phyloP scores from a whole-genome alignment of 495 filamentous ascomycete genomes.

The Baudoinia panamericana region DNA sequence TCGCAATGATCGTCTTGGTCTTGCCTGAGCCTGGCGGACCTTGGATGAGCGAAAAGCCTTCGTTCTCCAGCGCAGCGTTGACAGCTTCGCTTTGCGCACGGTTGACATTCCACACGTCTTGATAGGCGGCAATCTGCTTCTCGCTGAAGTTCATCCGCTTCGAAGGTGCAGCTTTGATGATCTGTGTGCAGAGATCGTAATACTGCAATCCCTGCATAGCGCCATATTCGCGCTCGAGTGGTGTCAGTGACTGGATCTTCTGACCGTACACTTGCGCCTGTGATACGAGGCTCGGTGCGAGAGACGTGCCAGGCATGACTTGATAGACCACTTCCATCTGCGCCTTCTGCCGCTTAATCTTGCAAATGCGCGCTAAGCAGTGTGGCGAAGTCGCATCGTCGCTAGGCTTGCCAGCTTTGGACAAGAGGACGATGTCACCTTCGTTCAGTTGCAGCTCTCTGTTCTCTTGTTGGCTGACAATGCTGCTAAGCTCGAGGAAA shows the following conservation, averaged over 20 bases:
- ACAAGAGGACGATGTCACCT: constrained; percentile 79
- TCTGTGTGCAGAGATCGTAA: constrained; percentile 88
- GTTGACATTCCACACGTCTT: constrained; percentile 70
- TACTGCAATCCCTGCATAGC: constrained; percentile 80
- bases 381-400: constrained; percentile 51
- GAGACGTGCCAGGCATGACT: constrained; percentile 50
- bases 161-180: constrained; percentile 76
- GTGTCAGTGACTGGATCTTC: constrained; percentile 76
- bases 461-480: constrained; percentile 52
- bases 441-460: constrained; percentile 63
- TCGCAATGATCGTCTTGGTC: constrained; percentile 94
- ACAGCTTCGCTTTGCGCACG: constrained; percentile 84
- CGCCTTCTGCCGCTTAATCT: constrained; percentile 64
- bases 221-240: constrained; percentile 89
- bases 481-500: constrained; percentile 80
- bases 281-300: constrained; percentile 40
- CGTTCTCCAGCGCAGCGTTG: constrained; percentile 79
- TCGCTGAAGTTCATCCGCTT: constrained; percentile 68
- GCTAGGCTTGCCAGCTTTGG: constrained; percentile 53
- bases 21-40: constrained; percentile 95
- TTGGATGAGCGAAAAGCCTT: constrained; percentile 91
- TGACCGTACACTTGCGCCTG: constrained; percentile 56
- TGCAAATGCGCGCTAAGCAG: constrained; percentile 73
- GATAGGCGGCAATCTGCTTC: constrained; percentile 50
- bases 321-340: constrained; percentile 72